Conservation (phyloP, 2,329 filamentous ascomycete species). For the Colletotrichum musae region DNA sequence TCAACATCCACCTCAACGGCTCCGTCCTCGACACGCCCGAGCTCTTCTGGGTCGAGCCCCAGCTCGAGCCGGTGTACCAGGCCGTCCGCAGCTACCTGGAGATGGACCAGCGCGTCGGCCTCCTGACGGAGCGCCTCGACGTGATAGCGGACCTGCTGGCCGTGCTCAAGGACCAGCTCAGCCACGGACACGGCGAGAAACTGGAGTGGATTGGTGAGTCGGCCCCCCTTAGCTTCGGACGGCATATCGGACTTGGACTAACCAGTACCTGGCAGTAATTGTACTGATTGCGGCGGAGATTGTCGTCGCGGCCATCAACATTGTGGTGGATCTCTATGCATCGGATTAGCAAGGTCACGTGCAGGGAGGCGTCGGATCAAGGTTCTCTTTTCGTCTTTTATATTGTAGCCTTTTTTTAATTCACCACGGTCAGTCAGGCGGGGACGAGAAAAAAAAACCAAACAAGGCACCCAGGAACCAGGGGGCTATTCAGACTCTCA, state of each 20-base stretch:
- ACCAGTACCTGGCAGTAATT: conserved; percentile 75
- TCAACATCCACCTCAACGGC: conserved; percentile 98
- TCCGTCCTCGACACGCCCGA: conserved; percentile 97
- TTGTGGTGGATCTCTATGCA: conserved; percentile 92
- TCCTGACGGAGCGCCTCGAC: conserved; percentile 90
- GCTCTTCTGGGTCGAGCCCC: conserved; percentile 98
- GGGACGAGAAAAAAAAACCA: neutral
- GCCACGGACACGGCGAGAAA: conserved; percentile 91
- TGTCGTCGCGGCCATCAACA: conserved; percentile 92
- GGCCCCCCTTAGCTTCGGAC: neutral
- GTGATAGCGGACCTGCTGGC: conserved; percentile 95
- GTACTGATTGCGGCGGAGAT: conserved; percentile 97
- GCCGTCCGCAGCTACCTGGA: conserved; percentile 96
- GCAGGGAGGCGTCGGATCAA: conserved; percentile 5
- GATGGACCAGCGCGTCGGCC: conserved; percentile 94
- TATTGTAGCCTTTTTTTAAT: neutral
- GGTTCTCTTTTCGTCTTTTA: neutral
- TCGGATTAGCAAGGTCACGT: conserved; percentile 38
- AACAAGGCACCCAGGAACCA: conserved; percentile 12
- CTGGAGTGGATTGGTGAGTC: conserved; percentile 88
- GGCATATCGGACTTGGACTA: conserved; percentile 36
- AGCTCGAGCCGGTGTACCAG: conserved; percentile 95
- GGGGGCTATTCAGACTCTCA: conserved; percentile 21
- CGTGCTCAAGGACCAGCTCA: conserved; percentile 95
- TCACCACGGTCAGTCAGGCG: neutral